phyloP scores from a whole-genome alignment of 2,329 filamentous ascomycete species.

The Sarocladium kiliense region DNA sequence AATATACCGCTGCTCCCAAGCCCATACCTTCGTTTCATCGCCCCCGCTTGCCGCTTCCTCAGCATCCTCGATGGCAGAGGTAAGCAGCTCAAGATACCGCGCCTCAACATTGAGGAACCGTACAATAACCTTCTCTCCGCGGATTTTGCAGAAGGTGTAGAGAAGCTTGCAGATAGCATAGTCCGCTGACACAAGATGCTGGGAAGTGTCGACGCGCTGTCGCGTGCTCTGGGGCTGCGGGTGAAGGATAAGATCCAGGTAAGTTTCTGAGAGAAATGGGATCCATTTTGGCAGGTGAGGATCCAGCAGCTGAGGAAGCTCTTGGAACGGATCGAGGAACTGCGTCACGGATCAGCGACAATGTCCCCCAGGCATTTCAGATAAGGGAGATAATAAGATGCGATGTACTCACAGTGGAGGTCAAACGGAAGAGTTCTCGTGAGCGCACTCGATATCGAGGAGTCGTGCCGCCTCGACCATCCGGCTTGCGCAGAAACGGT shows the following conservation, averaged over 20 bases:
- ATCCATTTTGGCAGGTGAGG: slow-evolving; percentile 73
- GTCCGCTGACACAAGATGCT: slow-evolving; percentile 51
- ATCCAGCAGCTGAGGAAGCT: slow-evolving; percentile 90
- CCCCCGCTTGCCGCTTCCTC: slow-evolving; percentile 25
- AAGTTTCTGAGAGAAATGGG: slow-evolving; percentile 68
- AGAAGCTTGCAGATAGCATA: slow-evolving; percentile 73
- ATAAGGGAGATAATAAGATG: slow-evolving; percentile 7
- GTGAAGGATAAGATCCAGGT: slow-evolving; percentile 59
- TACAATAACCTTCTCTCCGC: slow-evolving; percentile 87
- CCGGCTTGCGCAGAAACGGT: slow-evolving; percentile 47
- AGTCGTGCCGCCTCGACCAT: slow-evolving; percentile 35
- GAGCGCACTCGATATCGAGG: slow-evolving; percentile 40
- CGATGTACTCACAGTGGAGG: slow-evolving; percentile 34
- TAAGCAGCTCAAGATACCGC: slow-evolving; percentile 73
- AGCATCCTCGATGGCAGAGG: slow-evolving; percentile 65
- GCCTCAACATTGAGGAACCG: slow-evolving; percentile 90
- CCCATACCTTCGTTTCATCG: slow-evolving; percentile 34
- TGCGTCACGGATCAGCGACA: slow-evolving; percentile 20
- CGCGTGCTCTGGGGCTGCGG: slow-evolving; percentile 20
- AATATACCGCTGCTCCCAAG: slow-evolving; percentile 87
- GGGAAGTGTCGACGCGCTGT: slow-evolving; percentile 15
- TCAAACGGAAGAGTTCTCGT: slow-evolving; percentile 43
- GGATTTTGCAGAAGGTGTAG: slow-evolving; percentile 90
- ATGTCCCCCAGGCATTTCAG: background rate
- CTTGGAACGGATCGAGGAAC: slow-evolving; percentile 83